Evolutionary conservation across 345 rosid genomes (phyloP).

Genomic region (Chamaenerion angustifolium): DNA sequence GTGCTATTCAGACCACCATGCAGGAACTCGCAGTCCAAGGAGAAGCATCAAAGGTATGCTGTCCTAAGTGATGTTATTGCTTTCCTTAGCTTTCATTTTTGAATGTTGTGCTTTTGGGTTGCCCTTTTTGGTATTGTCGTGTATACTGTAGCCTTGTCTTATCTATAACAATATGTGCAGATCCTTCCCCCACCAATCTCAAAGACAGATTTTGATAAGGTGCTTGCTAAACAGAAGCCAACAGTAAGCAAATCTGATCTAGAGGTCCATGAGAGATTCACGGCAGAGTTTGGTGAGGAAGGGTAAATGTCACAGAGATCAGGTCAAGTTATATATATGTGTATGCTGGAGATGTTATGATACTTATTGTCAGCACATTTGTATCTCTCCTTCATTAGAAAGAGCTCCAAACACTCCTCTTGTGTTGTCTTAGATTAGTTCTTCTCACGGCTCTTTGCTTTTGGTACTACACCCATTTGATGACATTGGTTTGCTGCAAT

Average conservation of each 20-base stretch:
- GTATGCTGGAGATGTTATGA: too few relatives aligned
- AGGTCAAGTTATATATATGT: too few relatives aligned
- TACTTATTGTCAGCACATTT: too few relatives aligned
- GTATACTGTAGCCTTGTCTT: not conserved
- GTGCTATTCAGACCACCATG: slow-evolving; percentile 65
- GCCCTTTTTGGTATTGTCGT: not conserved
- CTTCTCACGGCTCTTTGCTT: too few relatives aligned
- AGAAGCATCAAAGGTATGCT: slow-evolving; percentile 46
- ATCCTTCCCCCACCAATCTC: slow-evolving; percentile 83
- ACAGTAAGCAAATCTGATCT: slow-evolving; percentile 88
- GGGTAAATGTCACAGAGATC: slow-evolving; percentile 22
- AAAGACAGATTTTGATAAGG: slow-evolving; percentile 78
- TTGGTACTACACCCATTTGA: too few relatives aligned
- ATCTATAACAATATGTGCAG: slow-evolving; percentile 19
- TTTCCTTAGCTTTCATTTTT: too few relatives aligned
- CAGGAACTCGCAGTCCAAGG: slow-evolving; percentile 77
- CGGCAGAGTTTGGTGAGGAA: slow-evolving; percentile 95
- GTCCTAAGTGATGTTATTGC: too few relatives aligned
- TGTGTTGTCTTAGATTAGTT: too few relatives aligned
- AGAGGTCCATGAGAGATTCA: slow-evolving; percentile 91
- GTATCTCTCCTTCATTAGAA: too few relatives aligned
- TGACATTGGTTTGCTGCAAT: too few relatives aligned
- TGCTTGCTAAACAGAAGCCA: slow-evolving; percentile 86
- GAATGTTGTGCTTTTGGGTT: too few relatives aligned
- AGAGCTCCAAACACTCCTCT: too few relatives aligned